phyloP scores from a whole-genome alignment of 2,329 filamentous ascomycete genomes.

The Microdochium trichocladiopsis region DNA sequence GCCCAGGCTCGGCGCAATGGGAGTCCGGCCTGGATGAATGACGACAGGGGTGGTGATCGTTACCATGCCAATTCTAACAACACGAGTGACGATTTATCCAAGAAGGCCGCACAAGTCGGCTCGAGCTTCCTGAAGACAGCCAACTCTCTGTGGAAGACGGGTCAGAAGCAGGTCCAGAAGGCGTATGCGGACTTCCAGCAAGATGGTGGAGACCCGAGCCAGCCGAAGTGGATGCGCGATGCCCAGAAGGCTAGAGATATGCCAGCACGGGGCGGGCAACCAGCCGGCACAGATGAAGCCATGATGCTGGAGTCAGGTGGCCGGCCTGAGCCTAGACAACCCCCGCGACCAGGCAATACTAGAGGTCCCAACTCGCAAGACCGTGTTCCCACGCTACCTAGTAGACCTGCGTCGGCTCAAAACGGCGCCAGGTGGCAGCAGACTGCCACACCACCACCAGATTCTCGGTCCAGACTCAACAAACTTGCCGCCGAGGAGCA shows the following conservation, averaged over 20 bases:
- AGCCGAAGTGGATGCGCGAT: constrained; percentile 95
- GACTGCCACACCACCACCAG: constrained; percentile 27
- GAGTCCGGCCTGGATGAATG: constrained; percentile 56
- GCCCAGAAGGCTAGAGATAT: constrained; percentile 40
- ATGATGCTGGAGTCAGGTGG: constrained; percentile 68
- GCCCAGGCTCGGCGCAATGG: constrained; percentile 27
- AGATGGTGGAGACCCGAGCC: constrained; percentile 64
- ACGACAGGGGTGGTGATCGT: constrained; percentile 37
- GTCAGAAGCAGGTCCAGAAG: constrained; percentile 87
- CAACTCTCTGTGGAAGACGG: constrained; percentile 89
- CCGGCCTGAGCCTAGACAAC: constrained; percentile 38
- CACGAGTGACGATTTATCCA: constrained; percentile 64
- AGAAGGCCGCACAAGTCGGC: constrained; percentile 76
- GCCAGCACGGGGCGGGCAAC: constrained; percentile 21
- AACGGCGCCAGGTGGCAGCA: constrained; percentile 55
- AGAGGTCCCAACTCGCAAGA: constrained; percentile 28
- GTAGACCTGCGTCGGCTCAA: constrained; percentile 27
- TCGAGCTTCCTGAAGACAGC: constrained; percentile 86
- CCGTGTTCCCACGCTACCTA: constrained; percentile 40
- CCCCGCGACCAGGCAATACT: constrained; percentile 19
- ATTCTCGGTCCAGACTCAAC: constrained; percentile 56
- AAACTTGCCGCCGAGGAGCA: constrained; percentile 74
- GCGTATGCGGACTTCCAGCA: constrained; percentile 81
- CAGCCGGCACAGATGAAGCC: constrained; percentile 61
- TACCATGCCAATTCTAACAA: constrained; percentile 45